Base-by-base conservation (phyloP, 2,329 filamentous ascomycete species). In the Xylaria sp. region DNA sequence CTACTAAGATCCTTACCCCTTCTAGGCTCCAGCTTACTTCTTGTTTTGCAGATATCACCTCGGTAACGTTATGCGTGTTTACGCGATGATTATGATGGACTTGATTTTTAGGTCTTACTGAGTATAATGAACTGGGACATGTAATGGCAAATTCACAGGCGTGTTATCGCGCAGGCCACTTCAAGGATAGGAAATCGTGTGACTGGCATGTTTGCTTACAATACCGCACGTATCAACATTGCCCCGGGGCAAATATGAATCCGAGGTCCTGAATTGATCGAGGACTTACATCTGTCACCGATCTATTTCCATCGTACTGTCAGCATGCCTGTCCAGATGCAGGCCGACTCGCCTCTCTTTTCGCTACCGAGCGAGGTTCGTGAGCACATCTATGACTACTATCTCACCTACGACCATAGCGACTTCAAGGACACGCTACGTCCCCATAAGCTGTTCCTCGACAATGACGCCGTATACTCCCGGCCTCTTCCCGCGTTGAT, bases 331-430 rank as follows among this genome's bases (percentile, higher is more conserved):
- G 44, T 10, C 44, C 44, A 23, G 31, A 64, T 61, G 55, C 55
- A 64, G 25, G 31, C 64, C 28, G 4, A 48, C 51, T 72, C 74
- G n/a, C 61, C 66, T 6, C 34, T 76, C 20, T 72, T 75, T 28
- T 57, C 28, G 15, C 66, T 76, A 10, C 74, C 75, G 1, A 66
- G 63, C 57, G 74, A 77, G 58, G 63, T 76, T 23, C 74, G 75
- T 20, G 71, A 76, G 28, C 69, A 65, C 31, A 77, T 77, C 61
- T 75, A 73, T 37, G 72, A 75, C 15, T 72, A 74, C 61, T 77
- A 76, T 65, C 73, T 76, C 41, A 31, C 69, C 10, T 69, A 72
- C 52, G 51, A 71, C 34, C 66, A 76, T 55, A 41, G 12, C 48
- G 73, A 75, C 66, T 76, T 76, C 52, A 59, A 46, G 50, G 71